phyloP scores from a whole-genome alignment of 2,329 filamentous ascomycete genomes.

The Coniochaeta prunicola region DNA sequence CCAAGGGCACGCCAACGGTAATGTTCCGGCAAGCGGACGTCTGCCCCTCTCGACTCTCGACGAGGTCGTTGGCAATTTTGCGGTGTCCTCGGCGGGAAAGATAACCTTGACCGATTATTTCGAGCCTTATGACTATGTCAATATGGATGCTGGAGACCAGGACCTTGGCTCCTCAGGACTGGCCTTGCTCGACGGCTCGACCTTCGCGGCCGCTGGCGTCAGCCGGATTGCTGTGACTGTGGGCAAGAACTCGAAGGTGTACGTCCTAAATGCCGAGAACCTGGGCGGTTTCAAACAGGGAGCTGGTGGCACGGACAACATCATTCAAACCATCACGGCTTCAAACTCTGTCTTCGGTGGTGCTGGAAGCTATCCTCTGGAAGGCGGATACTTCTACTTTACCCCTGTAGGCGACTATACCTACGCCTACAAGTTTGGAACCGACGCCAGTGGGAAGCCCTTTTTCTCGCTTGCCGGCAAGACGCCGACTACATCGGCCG shows the following conservation, averaged over 20 bases:
- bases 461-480: constrained; percentile 24
- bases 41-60: constrained; percentile 29
- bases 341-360: constrained; percentile 38
- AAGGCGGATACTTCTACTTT: constrained; percentile 42
- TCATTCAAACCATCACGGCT: constrained; percentile 36
- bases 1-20: constrained; percentile 23
- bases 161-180: constrained; percentile 38
- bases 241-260: constrained; percentile 43
- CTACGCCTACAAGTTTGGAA: constrained; percentile 24
- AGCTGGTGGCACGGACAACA: constrained; percentile 25
- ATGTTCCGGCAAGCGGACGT: constrained; percentile 24
- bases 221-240: constrained; percentile 40
- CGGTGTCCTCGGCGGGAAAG: constrained; percentile 30
- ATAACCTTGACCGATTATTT: constrained; percentile 44
- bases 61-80: constrained; percentile 37
- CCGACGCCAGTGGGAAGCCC: constrained; percentile 21
- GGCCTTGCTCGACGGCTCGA: constrained; percentile 32
- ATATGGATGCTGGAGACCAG: constrained; percentile 41
- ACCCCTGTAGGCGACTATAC: constrained; percentile 23
- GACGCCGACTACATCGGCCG: constrained; percentile 16
- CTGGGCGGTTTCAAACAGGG: constrained; percentile 23
- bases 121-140: constrained; percentile 44
- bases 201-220: constrained; percentile 35
- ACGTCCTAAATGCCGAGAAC: constrained; percentile 24
- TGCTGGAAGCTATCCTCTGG: constrained; percentile 38